These are phyloP conservation scores for Byssoonygena ceratinophila DNA, from an alignment of 2,329 filamentous ascomycete genomes.

Conservation along the genomic window DNA sequence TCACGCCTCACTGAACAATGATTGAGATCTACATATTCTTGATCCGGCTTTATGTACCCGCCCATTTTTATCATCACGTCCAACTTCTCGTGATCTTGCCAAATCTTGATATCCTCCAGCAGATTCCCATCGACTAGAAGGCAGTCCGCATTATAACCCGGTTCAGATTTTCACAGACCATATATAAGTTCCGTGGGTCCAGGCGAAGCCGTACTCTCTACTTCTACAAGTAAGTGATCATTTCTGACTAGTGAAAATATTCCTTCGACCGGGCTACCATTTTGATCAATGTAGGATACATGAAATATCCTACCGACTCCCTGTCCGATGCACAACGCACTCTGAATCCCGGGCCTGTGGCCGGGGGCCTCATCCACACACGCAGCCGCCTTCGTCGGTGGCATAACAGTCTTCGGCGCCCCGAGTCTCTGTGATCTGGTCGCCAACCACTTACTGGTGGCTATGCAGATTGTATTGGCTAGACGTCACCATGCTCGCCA, in stretches of 20 bases:
- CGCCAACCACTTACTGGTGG: no score
- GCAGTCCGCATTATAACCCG: slow-evolving; percentile 37
- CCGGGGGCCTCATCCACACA: slow-evolving; percentile 41
- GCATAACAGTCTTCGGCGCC: slow-evolving; percentile 40
- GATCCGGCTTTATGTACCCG: slow-evolving; percentile 34
- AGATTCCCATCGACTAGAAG: slow-evolving; percentile 41
- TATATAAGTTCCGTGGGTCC: slow-evolving; percentile 42
- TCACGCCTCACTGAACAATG: slow-evolving; percentile 6
- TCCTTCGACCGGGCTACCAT: slow-evolving; percentile 15
- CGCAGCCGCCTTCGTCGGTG: slow-evolving; percentile 38
- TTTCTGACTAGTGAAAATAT: background rate
- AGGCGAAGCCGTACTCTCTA: slow-evolving; percentile 40
- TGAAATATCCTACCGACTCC: slow-evolving; percentile 43
- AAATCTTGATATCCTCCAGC: slow-evolving; percentile 32
- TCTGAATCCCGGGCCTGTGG: slow-evolving; percentile 32
- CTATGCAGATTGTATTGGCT: no score
- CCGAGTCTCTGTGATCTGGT: slow-evolving; percentile 23
- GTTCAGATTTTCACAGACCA: slow-evolving; percentile 34
- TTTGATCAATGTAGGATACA: slow-evolving; percentile 37
- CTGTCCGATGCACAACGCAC: slow-evolving; percentile 36
- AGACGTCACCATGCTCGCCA: no score
- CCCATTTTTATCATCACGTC: slow-evolving; percentile 41
- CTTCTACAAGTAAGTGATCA: background rate
- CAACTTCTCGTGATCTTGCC: slow-evolving; percentile 37
- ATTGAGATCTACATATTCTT: slow-evolving; percentile 15